These are phyloP conservation scores for Pythium coloratum DNA, from an alignment of 352 stramenopile genomes.

Conservation along the genomic window DNA sequence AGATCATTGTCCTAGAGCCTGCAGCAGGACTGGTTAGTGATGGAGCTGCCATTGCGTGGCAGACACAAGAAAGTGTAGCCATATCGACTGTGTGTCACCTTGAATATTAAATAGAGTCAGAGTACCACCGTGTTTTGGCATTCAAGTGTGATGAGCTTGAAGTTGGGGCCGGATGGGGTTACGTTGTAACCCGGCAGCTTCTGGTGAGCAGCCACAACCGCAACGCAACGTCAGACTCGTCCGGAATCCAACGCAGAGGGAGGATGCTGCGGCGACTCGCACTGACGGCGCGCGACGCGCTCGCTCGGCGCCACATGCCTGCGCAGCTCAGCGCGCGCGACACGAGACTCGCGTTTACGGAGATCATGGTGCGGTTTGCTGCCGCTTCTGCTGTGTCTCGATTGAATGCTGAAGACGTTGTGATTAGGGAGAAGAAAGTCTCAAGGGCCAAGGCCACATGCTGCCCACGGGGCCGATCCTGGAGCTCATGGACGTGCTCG, in stretches of 20 bases:
- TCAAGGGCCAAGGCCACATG: slow-evolving; percentile 32
- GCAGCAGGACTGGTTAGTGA: no score
- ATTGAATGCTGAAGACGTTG: not conserved
- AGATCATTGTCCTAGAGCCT: no score
- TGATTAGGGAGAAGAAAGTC: slow-evolving; percentile 29
- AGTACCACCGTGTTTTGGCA: slow-evolving; percentile 19
- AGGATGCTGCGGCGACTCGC: slow-evolving; percentile 14
- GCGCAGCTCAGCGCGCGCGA: slow-evolving; percentile 27
- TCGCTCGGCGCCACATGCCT: slow-evolving; percentile 17
- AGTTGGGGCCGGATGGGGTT: not conserved
- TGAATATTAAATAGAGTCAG: not conserved
- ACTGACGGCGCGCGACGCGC: slow-evolving; percentile 21
- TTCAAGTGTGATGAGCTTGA: slow-evolving; percentile 3
- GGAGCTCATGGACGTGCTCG: slow-evolving; percentile 39
- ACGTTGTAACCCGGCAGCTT: not conserved
- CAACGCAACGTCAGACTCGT: not conserved
- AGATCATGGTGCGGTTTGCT: slow-evolving; percentile 31
- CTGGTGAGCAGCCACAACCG: not conserved
- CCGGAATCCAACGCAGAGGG: not conserved
- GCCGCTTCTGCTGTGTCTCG: not conserved
- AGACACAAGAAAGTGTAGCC: slow-evolving; percentile 1
- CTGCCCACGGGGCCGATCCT: slow-evolving; percentile 34
- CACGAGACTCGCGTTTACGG: slow-evolving; percentile 43
- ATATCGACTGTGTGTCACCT: not conserved
- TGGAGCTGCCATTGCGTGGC: no score